Evolutionary conservation across 1,284 basidiomycete species (phyloP).

Genomic region (Tremellales sp.): DNA sequence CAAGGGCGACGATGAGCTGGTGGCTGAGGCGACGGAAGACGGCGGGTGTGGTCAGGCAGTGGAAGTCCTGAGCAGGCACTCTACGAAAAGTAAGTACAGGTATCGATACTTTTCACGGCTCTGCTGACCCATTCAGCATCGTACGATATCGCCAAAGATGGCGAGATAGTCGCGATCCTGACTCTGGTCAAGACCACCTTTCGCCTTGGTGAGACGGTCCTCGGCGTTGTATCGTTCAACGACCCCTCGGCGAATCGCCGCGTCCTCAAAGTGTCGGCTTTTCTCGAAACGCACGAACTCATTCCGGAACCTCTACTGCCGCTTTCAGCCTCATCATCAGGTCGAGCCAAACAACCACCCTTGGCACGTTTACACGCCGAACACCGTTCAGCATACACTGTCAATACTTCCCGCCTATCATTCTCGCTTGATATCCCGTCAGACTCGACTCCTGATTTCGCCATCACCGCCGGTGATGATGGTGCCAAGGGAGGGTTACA

Average conservation of each 20-base stretch:
- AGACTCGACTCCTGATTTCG: slow-evolving; percentile 78
- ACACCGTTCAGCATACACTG: slow-evolving; percentile 67
- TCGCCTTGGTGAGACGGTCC: slow-evolving; percentile 80
- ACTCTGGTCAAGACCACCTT: slow-evolving; percentile 86
- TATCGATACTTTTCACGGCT: not conserved
- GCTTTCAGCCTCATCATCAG: slow-evolving; percentile 47
- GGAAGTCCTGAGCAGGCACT: slow-evolving; percentile 80
- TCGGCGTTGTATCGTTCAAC: slow-evolving; percentile 83
- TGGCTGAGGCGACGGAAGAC: slow-evolving; percentile 53
- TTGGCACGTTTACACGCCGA: slow-evolving; percentile 67
- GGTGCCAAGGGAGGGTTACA: slow-evolving; percentile 62
- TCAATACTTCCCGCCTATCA: slow-evolving; percentile 66
- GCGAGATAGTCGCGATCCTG: slow-evolving; percentile 77
- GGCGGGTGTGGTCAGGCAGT: slow-evolving; percentile 81
- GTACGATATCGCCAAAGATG: slow-evolving; percentile 89
- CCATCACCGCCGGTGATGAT: slow-evolving; percentile 51
- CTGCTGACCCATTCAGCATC: slow-evolving; percentile 57
- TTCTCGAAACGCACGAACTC: slow-evolving; percentile 77
- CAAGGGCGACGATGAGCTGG: slow-evolving; percentile 40
- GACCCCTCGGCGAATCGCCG: slow-evolving; percentile 55
- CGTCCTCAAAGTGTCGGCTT: slow-evolving; percentile 77
- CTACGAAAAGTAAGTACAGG: slow-evolving; percentile 68
- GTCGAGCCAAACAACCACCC: slow-evolving; percentile 22
- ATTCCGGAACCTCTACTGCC: slow-evolving; percentile 58
- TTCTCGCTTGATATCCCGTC: slow-evolving; percentile 85